Base-by-base conservation (phyloP, 1,139 yeast genomes). In the Nematodospora anomalae region DNA sequence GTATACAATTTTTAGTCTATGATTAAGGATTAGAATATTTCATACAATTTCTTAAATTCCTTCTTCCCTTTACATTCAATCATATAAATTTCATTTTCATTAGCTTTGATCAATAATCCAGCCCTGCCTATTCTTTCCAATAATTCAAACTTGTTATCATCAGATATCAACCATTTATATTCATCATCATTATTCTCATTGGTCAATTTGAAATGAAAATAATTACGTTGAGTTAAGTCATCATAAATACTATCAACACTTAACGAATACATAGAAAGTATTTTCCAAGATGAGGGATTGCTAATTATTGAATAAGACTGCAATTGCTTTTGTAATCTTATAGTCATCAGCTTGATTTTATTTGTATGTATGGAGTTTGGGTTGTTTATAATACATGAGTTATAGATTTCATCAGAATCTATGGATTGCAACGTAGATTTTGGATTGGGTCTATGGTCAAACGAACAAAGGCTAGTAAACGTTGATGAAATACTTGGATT, bases 31-130 rank as follows among this genome's bases (percentile, higher is more conserved):
- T 47, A 60, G 40, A 67, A 62, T 9, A 64, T 55, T 26, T 61
- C 67, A 37, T 50, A 56, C 30, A 69, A 59, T 29, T 57, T 52
- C 41, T 56, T 61, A 41, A 69, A 63, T 45, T 70, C 75, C 45
- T 58, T 67, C 47, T 62, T 68, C 3, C 76, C 76, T 50, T 61
- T 67, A 47, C 74, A 70, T 47, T 71, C 76, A 42, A 71, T 57
- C 76, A 71, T 70, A 50, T 49, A 71, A 31, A 65, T 58, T 12
- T 63, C 65, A 21, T 58, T 57, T 20, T 51, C 49, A n/a, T 55
- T 55, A 10, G 55, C 44, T 43, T 61, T 65, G 26, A 71, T 57
- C 46, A 71, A 57, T 43, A 71, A 53, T 6, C 74, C 76, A 4
- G 76, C 76, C 40, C 62, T 69, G 10, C 76, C 76, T 25, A 71